A percentile compares a stretch with the other conserved stretches of the same genome.
Conservation (phyloP, 805 yeast species). For the Cyberlindnera samutprakarnensis region DNA sequence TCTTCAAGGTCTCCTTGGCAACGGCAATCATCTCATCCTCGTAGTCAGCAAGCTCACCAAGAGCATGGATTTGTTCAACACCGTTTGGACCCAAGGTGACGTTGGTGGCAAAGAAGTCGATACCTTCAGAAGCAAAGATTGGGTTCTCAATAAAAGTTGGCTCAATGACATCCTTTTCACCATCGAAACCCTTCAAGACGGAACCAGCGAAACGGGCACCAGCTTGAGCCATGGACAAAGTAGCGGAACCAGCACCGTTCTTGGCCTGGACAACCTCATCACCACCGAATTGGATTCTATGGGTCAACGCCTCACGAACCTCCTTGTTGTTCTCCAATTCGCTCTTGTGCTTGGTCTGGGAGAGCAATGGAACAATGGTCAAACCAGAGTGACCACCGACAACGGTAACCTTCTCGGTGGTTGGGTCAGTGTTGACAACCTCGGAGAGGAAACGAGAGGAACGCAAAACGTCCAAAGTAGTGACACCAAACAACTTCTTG, state of each 20-base stretch:
- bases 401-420: conserved; percentile 80
- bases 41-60: conserved; percentile 65
- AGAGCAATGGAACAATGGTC: conserved; percentile 89
- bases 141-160: conserved; percentile 76
- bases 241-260: conserved; percentile 91
- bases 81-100: conserved; percentile 92
- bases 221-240: conserved; percentile 90
- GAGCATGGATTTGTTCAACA: conserved; percentile 70
- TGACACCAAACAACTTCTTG: conserved; percentile 89
- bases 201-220: conserved; percentile 72
- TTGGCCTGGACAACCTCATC: conserved; percentile 93
- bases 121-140: conserved; percentile 79
- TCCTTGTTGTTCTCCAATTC: conserved; percentile 55
- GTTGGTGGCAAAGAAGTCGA: conserved; percentile 89
- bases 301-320: conserved; percentile 56
- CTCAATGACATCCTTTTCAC: conserved; percentile 57
- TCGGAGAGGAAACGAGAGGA: conserved; percentile 78
- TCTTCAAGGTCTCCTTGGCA: conserved; percentile 33
- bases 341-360: conserved; percentile 68
- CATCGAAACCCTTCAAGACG: conserved; percentile 56
- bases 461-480: conserved; percentile 88
- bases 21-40: conserved; percentile 92
- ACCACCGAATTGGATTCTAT: conserved; percentile 95
- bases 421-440: conserved; percentile 56
- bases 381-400: conserved; percentile 98